Conservation (phyloP, 371 early-diverging fungal genomes). For the Saksenaea oblongispora region DNA sequence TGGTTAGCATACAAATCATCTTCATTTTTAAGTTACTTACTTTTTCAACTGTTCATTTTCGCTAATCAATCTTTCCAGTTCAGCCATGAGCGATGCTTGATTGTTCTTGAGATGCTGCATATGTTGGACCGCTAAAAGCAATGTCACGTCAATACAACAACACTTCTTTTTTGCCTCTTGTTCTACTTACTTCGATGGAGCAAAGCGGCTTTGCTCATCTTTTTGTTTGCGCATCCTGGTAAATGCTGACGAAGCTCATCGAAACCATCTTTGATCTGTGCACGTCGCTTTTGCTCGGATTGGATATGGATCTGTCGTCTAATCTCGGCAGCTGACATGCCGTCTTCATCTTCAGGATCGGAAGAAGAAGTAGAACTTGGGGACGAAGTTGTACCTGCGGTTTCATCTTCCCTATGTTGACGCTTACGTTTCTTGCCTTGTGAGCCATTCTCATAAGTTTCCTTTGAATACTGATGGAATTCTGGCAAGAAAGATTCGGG, state of each 20-base stretch:
- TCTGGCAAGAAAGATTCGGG: conserved; percentile 52
- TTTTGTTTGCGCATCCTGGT: conserved; percentile 53
- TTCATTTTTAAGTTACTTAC: conserved; percentile 16
- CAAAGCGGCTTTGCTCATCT: conserved; percentile 60
- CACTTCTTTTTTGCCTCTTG: background rate
- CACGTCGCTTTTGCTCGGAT: conserved; percentile 55
- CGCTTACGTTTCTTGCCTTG: conserved; percentile 47
- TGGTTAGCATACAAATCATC: too few species aligned
- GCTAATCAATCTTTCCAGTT: conserved; percentile 47
- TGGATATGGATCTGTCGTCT: conserved; percentile 57
- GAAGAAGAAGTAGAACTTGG: conserved; percentile 4
- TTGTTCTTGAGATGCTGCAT: conserved; percentile 50
- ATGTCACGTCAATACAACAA: background rate
- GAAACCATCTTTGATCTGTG: conserved; percentile 56
- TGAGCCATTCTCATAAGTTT: conserved; percentile 48
- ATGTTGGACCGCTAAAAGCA: conserved; percentile 50
- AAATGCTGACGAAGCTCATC: conserved; percentile 55
- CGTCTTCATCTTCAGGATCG: conserved; percentile 28
- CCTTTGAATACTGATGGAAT: conserved; percentile 51
- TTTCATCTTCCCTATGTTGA: conserved; percentile 3
- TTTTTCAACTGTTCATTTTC: conserved; percentile 55
- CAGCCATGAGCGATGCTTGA: conserved; percentile 44
- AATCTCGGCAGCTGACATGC: conserved; percentile 36
- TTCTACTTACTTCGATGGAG: conserved; percentile 49
- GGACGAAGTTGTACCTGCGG: background rate